Conservation (phyloP, 208 protist species). For the Wallacemonas sp. region DNA sequence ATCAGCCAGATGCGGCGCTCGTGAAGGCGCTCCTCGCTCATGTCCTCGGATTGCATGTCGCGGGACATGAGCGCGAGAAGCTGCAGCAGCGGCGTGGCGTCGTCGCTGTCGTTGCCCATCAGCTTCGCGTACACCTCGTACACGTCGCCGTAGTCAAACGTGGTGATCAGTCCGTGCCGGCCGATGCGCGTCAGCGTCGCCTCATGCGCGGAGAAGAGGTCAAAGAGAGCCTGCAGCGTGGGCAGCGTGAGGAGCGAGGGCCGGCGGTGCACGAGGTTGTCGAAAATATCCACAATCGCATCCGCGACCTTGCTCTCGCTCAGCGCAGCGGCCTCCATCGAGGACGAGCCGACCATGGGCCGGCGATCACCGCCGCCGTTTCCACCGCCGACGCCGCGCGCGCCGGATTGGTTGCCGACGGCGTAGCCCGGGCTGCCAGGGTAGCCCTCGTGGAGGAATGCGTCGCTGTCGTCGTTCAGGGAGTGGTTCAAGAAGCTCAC, state of each 20-base stretch:
- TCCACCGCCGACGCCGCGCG: background rate
- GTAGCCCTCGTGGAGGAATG: conserved; percentile 5
- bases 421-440: background rate
- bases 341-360: background rate
- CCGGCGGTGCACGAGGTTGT: conserved; percentile 45
- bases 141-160: conserved; percentile 52
- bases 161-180: conserved; percentile 51
- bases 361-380: background rate
- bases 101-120: conserved; percentile 34
- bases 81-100: conserved; percentile 34
- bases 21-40: conserved; percentile 33
- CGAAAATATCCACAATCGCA: conserved; percentile 51
- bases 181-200: conserved; percentile 50
- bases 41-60: conserved; percentile 29
- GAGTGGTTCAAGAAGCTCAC: conserved; percentile 6
- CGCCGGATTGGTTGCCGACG: background rate
- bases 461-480: background rate
- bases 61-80: conserved; percentile 48
- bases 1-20: conserved; percentile 72
- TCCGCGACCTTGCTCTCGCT: conserved; percentile 44
- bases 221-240: conserved; percentile 44
- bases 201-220: conserved; percentile 47
- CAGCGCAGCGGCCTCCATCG: background rate
- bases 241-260: conserved; percentile 32
- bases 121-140: conserved; percentile 58